Conservation (phyloP, 2,329 filamentous ascomycete species). For the Diaporthe sp. region DNA sequence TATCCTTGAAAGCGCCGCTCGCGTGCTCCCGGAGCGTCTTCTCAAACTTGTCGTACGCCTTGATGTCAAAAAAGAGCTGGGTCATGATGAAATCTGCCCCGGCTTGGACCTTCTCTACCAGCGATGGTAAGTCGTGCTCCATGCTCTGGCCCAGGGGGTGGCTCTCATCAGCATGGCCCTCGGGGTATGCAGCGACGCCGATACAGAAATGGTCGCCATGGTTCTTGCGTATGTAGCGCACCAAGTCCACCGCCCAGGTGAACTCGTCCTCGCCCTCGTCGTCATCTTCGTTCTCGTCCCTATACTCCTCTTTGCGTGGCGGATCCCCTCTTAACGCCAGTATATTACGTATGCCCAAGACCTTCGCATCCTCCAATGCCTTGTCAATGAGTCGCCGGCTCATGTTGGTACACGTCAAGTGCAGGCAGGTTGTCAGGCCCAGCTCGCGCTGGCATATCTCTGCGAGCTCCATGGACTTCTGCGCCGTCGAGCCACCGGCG, state of each 20-base stretch:
- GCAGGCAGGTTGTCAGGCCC: conserved; percentile 92
- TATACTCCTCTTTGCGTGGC: conserved; percentile 89
- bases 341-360: conserved; percentile 92
- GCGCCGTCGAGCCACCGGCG: conserved; percentile 90
- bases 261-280: conserved; percentile 85
- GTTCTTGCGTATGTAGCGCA: conserved; percentile 86
- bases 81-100: conserved; percentile 99
- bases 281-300: conserved; percentile 67
- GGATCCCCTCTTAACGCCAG: conserved; percentile 92
- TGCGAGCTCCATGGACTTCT: conserved; percentile 92
- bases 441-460: conserved; percentile 95
- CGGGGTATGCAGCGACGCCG: conserved; percentile 93
- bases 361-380: conserved; percentile 90
- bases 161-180: conserved; percentile 92
- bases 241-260: conserved; percentile 88
- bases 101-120: conserved; percentile 90
- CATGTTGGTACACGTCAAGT: conserved; percentile 99
- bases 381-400: conserved; percentile 86
- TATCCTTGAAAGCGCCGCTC: conserved; percentile 85
- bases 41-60: conserved; percentile 87
- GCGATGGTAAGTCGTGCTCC: conserved; percentile 86
- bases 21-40: conserved; percentile 80
- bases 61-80: conserved; percentile 93
- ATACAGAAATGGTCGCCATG: conserved; percentile 97
- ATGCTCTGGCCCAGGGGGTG: conserved; percentile 78